Evolutionary conservation across 2,329 filamentous ascomycete species (phyloP), one percentile per base, ranked within the genome.

Genomic region (Phialocephala subalpina): DNA sequence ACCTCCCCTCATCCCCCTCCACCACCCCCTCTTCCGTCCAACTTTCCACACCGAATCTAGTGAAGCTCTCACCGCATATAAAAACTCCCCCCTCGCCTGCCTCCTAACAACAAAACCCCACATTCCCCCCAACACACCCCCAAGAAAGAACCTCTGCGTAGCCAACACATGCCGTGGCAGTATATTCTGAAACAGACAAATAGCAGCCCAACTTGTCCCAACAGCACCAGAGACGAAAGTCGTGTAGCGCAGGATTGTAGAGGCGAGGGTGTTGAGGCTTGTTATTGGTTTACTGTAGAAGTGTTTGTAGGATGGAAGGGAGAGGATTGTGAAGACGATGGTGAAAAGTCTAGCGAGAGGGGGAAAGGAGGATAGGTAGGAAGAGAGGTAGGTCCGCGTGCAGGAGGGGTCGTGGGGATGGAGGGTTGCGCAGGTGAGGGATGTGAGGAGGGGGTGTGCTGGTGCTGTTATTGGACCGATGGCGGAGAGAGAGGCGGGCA

Each of bases 21-120:
- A 97, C 88, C 93, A 93, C 1, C 93, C 87, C 38, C 90, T 84
- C 87, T 98, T 98, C 63, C 92, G 87, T n/a, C 94, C 94, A 0
- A 97, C 93, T 82, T 97, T 97, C 93, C 94, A 98, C 55, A 94
- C 79, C 42, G 88, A 92, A 77, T 97, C 92, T 35, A 97, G 83
- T 66, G 91, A 93, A n/a, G 90, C 81, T 1, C 94, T 86, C 35
- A 92, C 88, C 69, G 88, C 90, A 78, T 96, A 96, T 67, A 97
- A 73, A 78, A 97, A 97, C 62, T 92, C 86, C 1, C 85, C 83
- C 18, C 92, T 82, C 49, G 90, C 87, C 67, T 85, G 81, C 58
- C 83, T 82, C 53, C 90, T 83, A 75, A 94, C 91, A 1, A 97
- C 80, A 77, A 92, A 92, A 0, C 92, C 92, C 89, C 94, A 97